Base-by-base conservation (phyloP, 2,329 filamentous ascomycete species). In the Colletotrichum paranaense region DNA sequence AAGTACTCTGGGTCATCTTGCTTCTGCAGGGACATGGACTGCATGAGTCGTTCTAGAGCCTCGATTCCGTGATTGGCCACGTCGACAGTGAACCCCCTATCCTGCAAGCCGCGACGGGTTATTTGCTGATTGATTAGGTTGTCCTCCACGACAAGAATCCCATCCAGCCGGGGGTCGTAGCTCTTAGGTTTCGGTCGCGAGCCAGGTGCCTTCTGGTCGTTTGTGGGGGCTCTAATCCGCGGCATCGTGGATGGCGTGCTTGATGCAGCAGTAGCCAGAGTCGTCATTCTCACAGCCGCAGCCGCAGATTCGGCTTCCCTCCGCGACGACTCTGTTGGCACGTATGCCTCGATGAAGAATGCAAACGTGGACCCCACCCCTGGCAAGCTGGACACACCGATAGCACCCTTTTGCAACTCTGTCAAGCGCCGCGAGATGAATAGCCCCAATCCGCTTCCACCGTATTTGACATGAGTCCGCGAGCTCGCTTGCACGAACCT, bases 351-450 rank as follows among this genome's bases (percentile, higher is more conserved):
- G 71, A 95, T 89, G 80, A 93, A 95, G 80, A 95, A 95, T 0
- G 91, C 91, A 81, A 95, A 95, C 0, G 90, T 94, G 75, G 91
- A 93, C 1, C 93, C 93, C n/a, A 90, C 88, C 1, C 92, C 92
- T 2, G 89, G 86, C 74, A 90, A 85, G n/a, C 91, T 93, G 1
- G 89, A 86, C 6, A 96, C 92, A 2, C 93, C 94, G 59, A 97
- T 95, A 73, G 94, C 91, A 4, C 94, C 94, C 24, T 93, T 93
- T 79, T 95, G 93, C 12, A 96, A 84, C 79, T 96, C 94, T 0
- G 93, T 94, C n/a, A 97, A 86, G 67, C 94, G 90, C 28, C 93
- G 88, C 49, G 92, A 94, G 75, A 96, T 95, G 80, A 95, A 96
- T 0, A 96, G 85, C 0, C 94, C 94, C 1, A 97, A 86, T 0